phyloP scores from a whole-genome alignment of 2,329 filamentous ascomycete species.

The Sporothrix sp. region DNA sequence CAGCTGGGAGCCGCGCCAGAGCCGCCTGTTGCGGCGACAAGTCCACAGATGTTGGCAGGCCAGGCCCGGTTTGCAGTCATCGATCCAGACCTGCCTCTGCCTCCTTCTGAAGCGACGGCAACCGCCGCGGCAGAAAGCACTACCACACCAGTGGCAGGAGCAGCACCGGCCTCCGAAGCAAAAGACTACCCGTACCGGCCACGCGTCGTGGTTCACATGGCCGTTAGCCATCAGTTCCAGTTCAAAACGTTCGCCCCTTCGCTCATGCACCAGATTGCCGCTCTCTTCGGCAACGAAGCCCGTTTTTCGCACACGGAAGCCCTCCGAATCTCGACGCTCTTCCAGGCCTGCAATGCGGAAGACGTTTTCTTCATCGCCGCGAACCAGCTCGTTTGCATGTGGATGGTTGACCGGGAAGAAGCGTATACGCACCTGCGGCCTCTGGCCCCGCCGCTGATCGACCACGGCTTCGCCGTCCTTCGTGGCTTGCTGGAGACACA shows the following conservation, averaged over 20 bases:
- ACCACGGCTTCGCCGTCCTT: slow-evolving; percentile 28
- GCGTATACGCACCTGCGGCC: slow-evolving; percentile 30
- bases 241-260: neutral
- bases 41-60: neutral
- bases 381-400: slow-evolving; percentile 56
- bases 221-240: neutral
- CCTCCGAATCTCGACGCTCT: slow-evolving; percentile 44
- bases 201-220: neutral
- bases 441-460: slow-evolving; percentile 18
- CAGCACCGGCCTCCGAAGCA: neutral
- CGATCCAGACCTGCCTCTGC: neutral
- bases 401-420: slow-evolving; percentile 31
- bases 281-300: neutral
- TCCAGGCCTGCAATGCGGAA: slow-evolving; percentile 41
- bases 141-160: neutral
- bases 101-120: neutral
- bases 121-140: neutral
- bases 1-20: too few species aligned
- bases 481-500: slow-evolving; percentile 31
- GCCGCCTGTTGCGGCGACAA: too few species aligned
- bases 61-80: neutral
- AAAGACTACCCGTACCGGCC: neutral
- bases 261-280: neutral
- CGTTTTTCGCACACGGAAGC: slow-evolving; percentile 27
- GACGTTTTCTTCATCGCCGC: slow-evolving; percentile 57